Base-by-base conservation (phyloP, 306 rosid genomes). In the Medicago arabica region DNA sequence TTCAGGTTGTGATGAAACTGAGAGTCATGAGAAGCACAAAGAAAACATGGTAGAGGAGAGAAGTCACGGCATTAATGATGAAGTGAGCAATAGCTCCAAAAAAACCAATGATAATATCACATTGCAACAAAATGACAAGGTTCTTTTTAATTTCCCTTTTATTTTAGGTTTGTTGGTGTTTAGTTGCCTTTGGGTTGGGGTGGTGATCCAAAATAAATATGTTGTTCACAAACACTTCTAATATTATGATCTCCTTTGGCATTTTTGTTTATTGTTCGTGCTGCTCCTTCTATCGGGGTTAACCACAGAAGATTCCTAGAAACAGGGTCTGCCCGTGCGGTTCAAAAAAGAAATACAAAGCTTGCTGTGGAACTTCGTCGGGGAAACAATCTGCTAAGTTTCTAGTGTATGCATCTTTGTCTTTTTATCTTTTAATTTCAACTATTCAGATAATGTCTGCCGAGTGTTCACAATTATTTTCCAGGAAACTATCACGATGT, bases 241-340 rank as follows among this genome's bases (percentile, higher is more conserved):
- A 55, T 69, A 59, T 17, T 58, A 11, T 47, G 66, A 16, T 65
- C 39, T 49, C 43, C 62, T 73, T 74, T 81, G 71, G 23, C 75
- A 12, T 16, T 28, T 14, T 50, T 12, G 12, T 65, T 40, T 76
- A 46, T 80, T 44, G 67, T 81, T 74, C 34, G 68, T 21, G 65
- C 71, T 66, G 54, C 73, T 21, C 31, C 15, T 74, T 78, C 31
- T 69, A 65, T 64, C 31, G 64, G 83, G 36, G 55, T 67, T 63
- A 59, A 54, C 74, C 15, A 67, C 92, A 81, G 91, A 88, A 81
- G 75, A 81, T 88, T 83, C 79, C 95, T 12, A 84, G 86, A 86
- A 92, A 92, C 82, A 88, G 83, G 82, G 77, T 82, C 77, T 92
- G 97, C 81, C 88, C 93, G 0, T 92, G 97, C 71, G 96, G 91